These are phyloP conservation scores for Aspergillus taichungensis DNA, from an alignment of 495 filamentous ascomycete genomes.

Conservation along the genomic window DNA sequence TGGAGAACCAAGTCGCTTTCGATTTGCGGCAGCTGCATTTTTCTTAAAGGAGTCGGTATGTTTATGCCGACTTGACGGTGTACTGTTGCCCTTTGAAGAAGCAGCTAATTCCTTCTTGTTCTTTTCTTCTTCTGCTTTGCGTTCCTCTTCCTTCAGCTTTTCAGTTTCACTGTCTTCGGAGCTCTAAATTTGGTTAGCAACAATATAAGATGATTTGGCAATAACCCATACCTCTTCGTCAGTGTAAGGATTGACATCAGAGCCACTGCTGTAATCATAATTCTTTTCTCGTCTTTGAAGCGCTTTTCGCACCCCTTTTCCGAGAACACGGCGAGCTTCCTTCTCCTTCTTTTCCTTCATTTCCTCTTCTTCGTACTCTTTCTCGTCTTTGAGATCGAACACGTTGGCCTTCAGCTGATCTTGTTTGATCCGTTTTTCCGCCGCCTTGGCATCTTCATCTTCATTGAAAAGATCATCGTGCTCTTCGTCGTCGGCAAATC, in stretches of 20 bases:
- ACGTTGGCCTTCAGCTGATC: slow-evolving; percentile 83
- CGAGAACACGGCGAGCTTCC: slow-evolving; percentile 54
- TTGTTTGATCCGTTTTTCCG: slow-evolving; percentile 73
- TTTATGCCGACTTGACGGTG: slow-evolving; percentile 57
- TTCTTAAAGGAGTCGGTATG: slow-evolving; percentile 51
- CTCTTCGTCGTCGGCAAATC: slow-evolving; percentile 86
- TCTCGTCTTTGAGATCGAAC: slow-evolving; percentile 76
- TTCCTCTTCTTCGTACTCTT: slow-evolving; percentile 77
- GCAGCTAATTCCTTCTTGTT: slow-evolving; percentile 46
- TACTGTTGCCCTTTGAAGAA: slow-evolving; percentile 63
- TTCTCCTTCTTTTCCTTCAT: slow-evolving; percentile 58
- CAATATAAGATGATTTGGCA: background rate
- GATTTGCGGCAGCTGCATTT: slow-evolving; percentile 32
- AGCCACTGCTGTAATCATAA: slow-evolving; percentile 69
- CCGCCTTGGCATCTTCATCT: slow-evolving; percentile 81
- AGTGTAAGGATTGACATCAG: slow-evolving; percentile 68
- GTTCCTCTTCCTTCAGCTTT: slow-evolving; percentile 58
- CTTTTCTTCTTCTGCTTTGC: slow-evolving; percentile 58
- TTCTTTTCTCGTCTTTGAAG: slow-evolving; percentile 79
- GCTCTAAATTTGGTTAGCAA: slow-evolving; percentile 17
- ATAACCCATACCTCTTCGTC: slow-evolving; percentile 33
- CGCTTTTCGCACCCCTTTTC: slow-evolving; percentile 69
- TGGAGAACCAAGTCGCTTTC: slow-evolving; percentile 83
- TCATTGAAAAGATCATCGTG: slow-evolving; percentile 69
- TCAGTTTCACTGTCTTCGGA: slow-evolving; percentile 42